Base-by-base conservation (phyloP, 768 basidiomycete species). In the Pisolithus microcarpus region DNA sequence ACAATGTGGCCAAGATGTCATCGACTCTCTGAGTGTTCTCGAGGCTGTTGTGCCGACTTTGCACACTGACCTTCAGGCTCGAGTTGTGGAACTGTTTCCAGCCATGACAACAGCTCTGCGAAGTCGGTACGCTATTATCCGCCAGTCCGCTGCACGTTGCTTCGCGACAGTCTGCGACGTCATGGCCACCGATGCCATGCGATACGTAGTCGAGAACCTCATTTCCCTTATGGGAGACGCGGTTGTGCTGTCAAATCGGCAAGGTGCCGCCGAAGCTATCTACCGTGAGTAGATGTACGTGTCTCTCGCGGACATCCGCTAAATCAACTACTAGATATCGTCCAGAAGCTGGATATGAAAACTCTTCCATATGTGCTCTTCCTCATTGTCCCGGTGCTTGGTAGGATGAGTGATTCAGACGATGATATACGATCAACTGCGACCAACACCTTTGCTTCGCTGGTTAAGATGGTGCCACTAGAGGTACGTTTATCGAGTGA, bases 381-480 rank as follows among this genome's bases (percentile, higher is more conserved):
- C 71, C 75, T 99, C 69, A 82, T 99, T 30, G 94, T 98, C 0
- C 96, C 96, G 0, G 82, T 98, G 5, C 81, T 99, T 7, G 96
- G 96, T 7, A 79, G 96, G 34, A 99, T 98, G 96, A 97, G 92
- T 59, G 96, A 99, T 65, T 64, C 82, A 5, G 85, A 97, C 60
- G 91, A 93, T 54, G 87, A 90, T 52, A 87, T 96, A 38, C 86
- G 96, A 24, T 82, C 95, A 26, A 82, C 91, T 2, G 85, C 96
- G 3, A 98, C 96, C n/a, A 93, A 92, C 62, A 94, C 93, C 0
- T 99, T 99, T 62, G 96, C 96, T 0, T 88, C 91, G 0, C 72
- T 99, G 16, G 91, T 99, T 55, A 97, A 98, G 73, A 95, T 99
- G 87, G 91, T 98, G 11, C 96, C 96, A 5, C 75, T 99, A 0